Base-by-base conservation (phyloP, 352 stramenopile species). In the Thraustochytrium striatum region DNA sequence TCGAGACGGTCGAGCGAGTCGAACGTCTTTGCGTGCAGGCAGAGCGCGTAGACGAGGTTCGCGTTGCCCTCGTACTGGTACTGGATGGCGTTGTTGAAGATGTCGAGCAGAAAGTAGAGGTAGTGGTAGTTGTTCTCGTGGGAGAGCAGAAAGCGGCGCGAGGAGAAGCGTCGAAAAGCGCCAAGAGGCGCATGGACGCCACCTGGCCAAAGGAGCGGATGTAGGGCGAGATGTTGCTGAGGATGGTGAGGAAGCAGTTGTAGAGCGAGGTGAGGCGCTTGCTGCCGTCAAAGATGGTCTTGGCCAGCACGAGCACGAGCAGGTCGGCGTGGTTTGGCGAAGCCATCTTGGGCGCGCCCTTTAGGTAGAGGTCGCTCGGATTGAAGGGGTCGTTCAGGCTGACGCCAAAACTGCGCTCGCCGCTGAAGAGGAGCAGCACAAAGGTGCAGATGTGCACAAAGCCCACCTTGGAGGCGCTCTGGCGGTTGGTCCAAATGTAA, bases 71-170 rank as follows among this genome's bases (percentile, higher is more conserved):
- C 87, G 79, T 94, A 97, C 85, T 99, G 96, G 81, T 99, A 99
- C 88, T 99, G 96, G 82, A 99, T 97, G 61, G 98, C 96, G 86
- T 99, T 99, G 87, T 98, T 97, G 83, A 99, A 98, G 3, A 97
- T 93, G 85, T 99, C 95, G 38, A 99, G 87, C 53, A 99, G 81
- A 50, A 98, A 92, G 33, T 95, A 96, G 32, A 99, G 88, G 69
- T 98, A 90, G 57, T 93, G 87, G 83, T 98, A 91, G 72, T 97
- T 97, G 21, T 92, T 93, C 73, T 98, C 94, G 61, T 94, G 93
- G 78, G 94, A 90, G 78, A 98, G 98, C 9, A 99, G 85, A 73
- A 92, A 93, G 59, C 89, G 91, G 3, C 93, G 92, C 81, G 95
- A 94, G 1, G 92, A 92, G 79, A 99, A 98, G 11, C 98, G 85